Conservation (phyloP, 148 eudicot genomes). For the Mesembryanthemum crystallinum region DNA sequence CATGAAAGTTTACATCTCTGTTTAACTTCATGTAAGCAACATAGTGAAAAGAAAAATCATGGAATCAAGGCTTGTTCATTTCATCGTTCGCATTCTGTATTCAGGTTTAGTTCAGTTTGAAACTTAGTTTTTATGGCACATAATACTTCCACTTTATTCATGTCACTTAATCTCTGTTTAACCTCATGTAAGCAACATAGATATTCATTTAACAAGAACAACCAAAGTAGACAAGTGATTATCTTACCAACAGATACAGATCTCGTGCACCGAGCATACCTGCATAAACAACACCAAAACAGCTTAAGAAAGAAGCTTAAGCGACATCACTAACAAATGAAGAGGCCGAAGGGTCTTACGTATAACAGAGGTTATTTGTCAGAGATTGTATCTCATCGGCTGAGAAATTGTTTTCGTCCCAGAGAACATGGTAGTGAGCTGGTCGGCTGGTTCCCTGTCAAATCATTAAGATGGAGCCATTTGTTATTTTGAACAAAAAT, state of each 20-base stretch:
- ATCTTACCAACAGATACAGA: constrained; percentile 74
- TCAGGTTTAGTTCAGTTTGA: too few relatives aligned
- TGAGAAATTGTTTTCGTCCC: constrained; percentile 76
- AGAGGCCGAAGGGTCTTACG: constrained; percentile 37
- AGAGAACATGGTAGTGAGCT: constrained; percentile 83
- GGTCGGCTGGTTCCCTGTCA: constrained; percentile 79
- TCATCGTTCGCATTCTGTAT: too few relatives aligned
- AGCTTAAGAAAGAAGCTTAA: not conserved
- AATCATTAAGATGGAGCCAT: not conserved
- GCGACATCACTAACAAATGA: not conserved
- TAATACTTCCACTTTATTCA: too few relatives aligned
- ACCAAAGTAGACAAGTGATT: not conserved
- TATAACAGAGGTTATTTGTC: constrained; percentile 79
- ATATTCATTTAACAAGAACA: not conserved
- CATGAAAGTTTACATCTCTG: constrained; percentile 15
- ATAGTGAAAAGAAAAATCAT: not conserved
- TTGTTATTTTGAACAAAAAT: constrained; percentile 7
- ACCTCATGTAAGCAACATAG: too few relatives aligned
- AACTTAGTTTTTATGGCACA: too few relatives aligned
- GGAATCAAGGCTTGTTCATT: too few relatives aligned
- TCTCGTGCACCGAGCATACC: constrained; percentile 84
- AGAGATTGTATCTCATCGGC: constrained; percentile 81
- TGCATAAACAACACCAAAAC: constrained; percentile 23
- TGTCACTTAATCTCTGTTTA: not conserved
- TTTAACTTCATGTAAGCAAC: not conserved